Base-by-base conservation (phyloP, 31 red algal genomes). In the Bonnemaisonia californica region DNA sequence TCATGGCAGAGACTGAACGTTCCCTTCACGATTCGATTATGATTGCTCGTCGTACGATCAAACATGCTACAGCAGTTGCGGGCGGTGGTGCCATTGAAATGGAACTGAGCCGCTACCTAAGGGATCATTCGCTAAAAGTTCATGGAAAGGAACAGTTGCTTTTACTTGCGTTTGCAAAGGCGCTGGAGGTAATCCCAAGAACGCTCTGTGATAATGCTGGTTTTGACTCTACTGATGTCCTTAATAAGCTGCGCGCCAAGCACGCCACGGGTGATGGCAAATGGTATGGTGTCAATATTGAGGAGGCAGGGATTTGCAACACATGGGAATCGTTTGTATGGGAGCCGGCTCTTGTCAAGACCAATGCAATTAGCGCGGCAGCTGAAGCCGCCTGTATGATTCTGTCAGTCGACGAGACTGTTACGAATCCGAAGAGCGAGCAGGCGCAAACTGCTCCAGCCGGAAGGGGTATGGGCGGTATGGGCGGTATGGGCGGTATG, bases 131-230 rank as follows among this genome's bases (percentile, higher is more conserved):
- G 8, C 31, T 86, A 19, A 87, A 70, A 36, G 87, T 99, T 19
- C 89, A 99, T 83, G 97, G 97, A 63, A 93, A 94, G 74, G 90
- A 90, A 38, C 97, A 99, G 39, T 65, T 96, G 47, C 42, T 99
- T 22, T 80, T 99, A 68, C 59, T 82, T 19, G 84, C 97, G 36
- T 99, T 91, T 83, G 97, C 92, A n/a, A 96, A 89, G 69, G 81
- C 93, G 8, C 83, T 99, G 1, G 97, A 99, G 88, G 89, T 95
- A 22, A 99, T 99, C 67, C 97, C 97, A 24, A 80, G 93, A 74
- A 93, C 93, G 2, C 88, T 99, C 26, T 95, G 97, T 66, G 97
- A 99, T 69, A 99, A 99, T 78, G 97, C 97, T 24, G 97, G 97
- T 4, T 95, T 99, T 69, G 97, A 99, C 79, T 87, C 93, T 18